These are phyloP conservation scores for Nymphaea colorata DNA, from an alignment of 164 flowering plant species.

Conservation along the genomic window DNA sequence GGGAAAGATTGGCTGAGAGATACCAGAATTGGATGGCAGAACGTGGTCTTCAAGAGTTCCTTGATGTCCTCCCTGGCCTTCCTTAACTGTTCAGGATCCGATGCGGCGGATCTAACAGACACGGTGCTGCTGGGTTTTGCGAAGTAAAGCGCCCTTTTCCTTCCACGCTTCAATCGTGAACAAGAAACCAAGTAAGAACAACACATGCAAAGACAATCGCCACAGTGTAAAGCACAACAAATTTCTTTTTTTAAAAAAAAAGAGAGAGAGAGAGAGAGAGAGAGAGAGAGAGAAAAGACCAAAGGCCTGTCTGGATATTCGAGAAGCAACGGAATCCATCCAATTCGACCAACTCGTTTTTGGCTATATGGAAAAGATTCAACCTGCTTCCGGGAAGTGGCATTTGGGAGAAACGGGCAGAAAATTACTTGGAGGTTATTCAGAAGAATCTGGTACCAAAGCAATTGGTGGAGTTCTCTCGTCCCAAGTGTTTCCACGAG, in stretches of 20 bases:
- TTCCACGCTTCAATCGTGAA: background rate
- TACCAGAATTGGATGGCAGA: constrained; percentile 88
- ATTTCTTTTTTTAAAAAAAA: background rate
- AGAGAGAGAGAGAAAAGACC: background rate
- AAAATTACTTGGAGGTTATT: too few species aligned
- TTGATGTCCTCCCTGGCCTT: constrained; percentile 75
- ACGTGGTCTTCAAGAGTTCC: constrained; percentile 52
- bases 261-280: background rate
- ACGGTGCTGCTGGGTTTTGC: constrained; percentile 8
- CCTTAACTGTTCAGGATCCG: constrained; percentile 69
- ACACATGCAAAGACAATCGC: background rate
- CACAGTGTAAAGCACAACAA: background rate
- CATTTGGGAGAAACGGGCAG: too few species aligned
- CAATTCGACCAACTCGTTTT: too few species aligned
- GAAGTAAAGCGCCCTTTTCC: background rate
- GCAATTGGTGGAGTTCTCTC: too few species aligned
- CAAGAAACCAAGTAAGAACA: background rate
- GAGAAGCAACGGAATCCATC: background rate
- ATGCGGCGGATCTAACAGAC: constrained; percentile 42
- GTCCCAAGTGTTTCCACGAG: too few species aligned
- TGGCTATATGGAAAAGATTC: too few species aligned
- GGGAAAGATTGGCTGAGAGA: background rate
- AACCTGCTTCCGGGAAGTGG: too few species aligned
- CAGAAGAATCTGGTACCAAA: too few species aligned
- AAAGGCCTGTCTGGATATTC: background rate